Base-by-base conservation (phyloP, 805 yeast species). In the Maudiozyma barnettii region DNA sequence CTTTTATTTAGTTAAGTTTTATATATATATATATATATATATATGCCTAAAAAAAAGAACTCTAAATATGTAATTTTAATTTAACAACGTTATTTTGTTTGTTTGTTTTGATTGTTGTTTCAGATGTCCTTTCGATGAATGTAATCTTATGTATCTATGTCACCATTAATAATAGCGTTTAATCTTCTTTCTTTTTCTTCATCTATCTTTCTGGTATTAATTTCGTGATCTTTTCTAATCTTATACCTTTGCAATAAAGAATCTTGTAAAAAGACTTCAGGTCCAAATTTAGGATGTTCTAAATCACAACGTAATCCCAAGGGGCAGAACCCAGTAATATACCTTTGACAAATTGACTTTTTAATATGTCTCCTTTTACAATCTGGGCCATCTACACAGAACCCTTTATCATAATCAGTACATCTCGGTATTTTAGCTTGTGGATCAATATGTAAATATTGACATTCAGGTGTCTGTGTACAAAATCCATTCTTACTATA, bases 401-500 rank as follows among this genome's bases (percentile, higher is more conserved):
- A 93, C 0, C 99, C 99, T 56, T 77, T 72, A 44, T 82, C 82
- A 63, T 90, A 93, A 57, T 83, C 82, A 45, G 75, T 76, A 60
- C 99, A 93, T 50, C 82, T 85, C 0, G 96, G 95, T n/a, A 90
- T 80, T 65, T 84, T 85, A 55, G 83, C 77, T 58, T 78, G 81
- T 5, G 97, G 96, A 61, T 90, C 96, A 26, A 90, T 81, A 63
- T 93, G 99, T 45, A 86, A 72, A 64, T 88, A 93, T 47, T 88
- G 80, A 63, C 99, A 93, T 61, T 93, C 99, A 1, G 95, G 93
- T 0, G 89, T 77, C 64, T 89, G 96, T 5, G 95, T 84, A 64
- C 99, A 91, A 56, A 75, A 82, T 5, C 95, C 95, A 52, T 73
- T 71, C 63, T 87, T 82, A 40, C 88, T 75, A 65, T 78, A 91